Conservation (phyloP, 2,329 filamentous ascomycete species). For the Tolypocladium nubicola region DNA sequence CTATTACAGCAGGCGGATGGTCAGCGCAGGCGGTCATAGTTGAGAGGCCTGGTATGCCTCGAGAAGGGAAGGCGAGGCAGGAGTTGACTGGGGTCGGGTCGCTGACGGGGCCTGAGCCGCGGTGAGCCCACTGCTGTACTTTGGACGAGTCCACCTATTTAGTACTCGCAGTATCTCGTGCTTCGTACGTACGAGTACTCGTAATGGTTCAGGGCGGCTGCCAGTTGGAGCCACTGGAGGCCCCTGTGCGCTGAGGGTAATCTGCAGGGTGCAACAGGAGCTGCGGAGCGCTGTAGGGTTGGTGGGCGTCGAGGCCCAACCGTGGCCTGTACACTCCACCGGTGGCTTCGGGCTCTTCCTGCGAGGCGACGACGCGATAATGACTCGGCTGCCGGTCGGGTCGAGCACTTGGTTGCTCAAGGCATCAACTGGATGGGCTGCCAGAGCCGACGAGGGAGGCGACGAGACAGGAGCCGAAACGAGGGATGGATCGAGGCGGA, state of each 20-base stretch:
- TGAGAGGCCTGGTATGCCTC: background rate
- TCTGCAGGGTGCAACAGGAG: background rate
- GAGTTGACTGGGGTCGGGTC: background rate
- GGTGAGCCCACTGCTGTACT: background rate
- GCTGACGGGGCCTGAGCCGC: background rate
- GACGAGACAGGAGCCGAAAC: background rate
- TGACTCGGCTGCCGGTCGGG: background rate
- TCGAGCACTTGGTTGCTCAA: background rate
- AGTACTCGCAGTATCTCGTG: no score
- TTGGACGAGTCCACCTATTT: background rate
- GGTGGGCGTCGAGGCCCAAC: background rate
- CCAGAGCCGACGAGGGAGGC: background rate
- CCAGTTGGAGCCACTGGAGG: background rate
- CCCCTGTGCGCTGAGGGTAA: background rate
- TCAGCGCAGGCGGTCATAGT: slow-evolving; percentile 7
- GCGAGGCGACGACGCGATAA: background rate
- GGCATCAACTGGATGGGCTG: background rate
- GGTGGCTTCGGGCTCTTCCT: background rate
- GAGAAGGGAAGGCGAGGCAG: background rate
- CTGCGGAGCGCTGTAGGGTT: background rate
- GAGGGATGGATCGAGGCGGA: background rate
- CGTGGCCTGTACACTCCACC: background rate
- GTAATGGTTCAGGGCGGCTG: background rate
- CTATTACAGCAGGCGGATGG: slow-evolving; percentile 5
- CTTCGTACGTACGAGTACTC: no score